phyloP scores from a whole-genome alignment of 2,329 filamentous ascomycete genomes.

The Taxawa tesnikishii region DNA sequence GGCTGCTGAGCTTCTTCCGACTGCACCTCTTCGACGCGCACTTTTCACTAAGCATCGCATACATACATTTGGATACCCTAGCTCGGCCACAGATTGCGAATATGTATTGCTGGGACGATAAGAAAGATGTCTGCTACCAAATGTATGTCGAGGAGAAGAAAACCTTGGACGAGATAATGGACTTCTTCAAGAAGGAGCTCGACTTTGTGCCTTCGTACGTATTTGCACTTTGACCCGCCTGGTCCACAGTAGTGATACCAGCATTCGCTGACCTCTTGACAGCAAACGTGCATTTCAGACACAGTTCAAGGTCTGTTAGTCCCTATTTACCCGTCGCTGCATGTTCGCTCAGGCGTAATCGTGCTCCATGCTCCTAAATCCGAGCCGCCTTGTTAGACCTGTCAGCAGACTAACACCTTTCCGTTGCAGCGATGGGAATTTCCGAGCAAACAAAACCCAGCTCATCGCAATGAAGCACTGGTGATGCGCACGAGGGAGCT shows the following conservation, averaged over 20 bases:
- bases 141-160: slow-evolving; percentile 69
- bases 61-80: too few relatives aligned
- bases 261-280: background rate
- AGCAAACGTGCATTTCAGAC: slow-evolving; percentile 67
- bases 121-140: slow-evolving; percentile 51
- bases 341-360: too few relatives aligned
- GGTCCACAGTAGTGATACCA: background rate
- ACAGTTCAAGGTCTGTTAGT: slow-evolving; percentile 45
- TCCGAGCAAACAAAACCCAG: slow-evolving; percentile 59
- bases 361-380: too few relatives aligned
- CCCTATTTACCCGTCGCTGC: too few relatives aligned
- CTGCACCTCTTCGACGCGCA: too few relatives aligned
- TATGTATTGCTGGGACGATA: slow-evolving; percentile 58
- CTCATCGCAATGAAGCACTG: slow-evolving; percentile 56
- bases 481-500: slow-evolving; percentile 61
- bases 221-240: slow-evolving; percentile 1
- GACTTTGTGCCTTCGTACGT: slow-evolving; percentile 9
- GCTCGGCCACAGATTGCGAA: too few relatives aligned
- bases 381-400: too few relatives aligned
- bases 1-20: too few relatives aligned
- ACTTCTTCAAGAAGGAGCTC: slow-evolving; percentile 40
- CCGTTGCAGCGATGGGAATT: slow-evolving; percentile 55
- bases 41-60: too few relatives aligned
- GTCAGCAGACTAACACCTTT: too few relatives aligned
- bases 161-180: slow-evolving; percentile 62